Percentiles rank a stretch among this genome's conserved stretches.
Evolutionary conservation across 306 rosid genomes (phyloP).

Genomic region (Alnus glutinosa): DNA sequence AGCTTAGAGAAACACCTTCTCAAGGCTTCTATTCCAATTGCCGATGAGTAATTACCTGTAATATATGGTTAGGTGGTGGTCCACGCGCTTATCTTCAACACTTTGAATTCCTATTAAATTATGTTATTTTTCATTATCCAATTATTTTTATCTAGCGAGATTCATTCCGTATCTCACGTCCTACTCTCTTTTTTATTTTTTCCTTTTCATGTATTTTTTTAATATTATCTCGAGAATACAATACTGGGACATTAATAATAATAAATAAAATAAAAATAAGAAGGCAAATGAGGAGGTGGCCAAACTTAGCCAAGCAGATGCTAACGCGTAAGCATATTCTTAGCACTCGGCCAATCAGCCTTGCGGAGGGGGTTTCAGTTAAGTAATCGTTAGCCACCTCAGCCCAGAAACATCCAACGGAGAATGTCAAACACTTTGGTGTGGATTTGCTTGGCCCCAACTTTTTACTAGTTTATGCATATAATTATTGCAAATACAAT

Average conservation of each 20-base stretch:
- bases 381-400: neutral
- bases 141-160: constrained; percentile 28
- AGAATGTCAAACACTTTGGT: constrained; percentile 2
- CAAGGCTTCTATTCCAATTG: constrained; percentile 44
- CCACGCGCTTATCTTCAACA: constrained; percentile 46
- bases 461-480: neutral
- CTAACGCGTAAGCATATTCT: neutral
- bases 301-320: neutral
- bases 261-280: neutral
- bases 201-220: neutral
- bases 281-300: neutral
- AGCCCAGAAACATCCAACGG: neutral
- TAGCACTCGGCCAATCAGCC: neutral
- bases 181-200: neutral
- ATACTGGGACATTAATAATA: neutral
- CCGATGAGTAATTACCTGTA: neutral
- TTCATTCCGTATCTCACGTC: constrained; percentile 40
- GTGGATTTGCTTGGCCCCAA: neutral
- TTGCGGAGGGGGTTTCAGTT: neutral
- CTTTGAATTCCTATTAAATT: neutral
- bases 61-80: constrained; percentile 23
- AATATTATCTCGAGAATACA: neutral
- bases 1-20: constrained; percentile 4
- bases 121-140: neutral
- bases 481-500: neutral